Base-by-base conservation (phyloP, 2,329 filamentous ascomycete species). In the Xylariaceae sp. region DNA sequence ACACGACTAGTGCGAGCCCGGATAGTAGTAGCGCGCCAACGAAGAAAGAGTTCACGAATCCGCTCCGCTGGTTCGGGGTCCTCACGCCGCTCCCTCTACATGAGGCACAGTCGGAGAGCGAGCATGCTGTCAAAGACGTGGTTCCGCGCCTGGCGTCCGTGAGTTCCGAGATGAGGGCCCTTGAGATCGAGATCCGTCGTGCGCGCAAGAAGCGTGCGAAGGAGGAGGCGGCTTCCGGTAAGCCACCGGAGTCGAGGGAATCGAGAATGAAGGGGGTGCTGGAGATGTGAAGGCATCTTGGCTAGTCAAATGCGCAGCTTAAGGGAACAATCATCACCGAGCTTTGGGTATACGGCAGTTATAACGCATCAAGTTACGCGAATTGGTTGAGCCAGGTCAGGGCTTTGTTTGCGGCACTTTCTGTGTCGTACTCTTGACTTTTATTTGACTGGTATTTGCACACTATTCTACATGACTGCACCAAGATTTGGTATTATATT, bases 161-260 rank as follows among this genome's bases (percentile, higher is more conserved):
- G n/a, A 77, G 79, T 41, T 77, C 78, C 34, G 80, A 84, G 67
- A 85, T 93, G 81, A 77, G 78, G 11, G 74, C 74, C n/a, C 70
- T 89, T 4, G 88, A 92, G 75, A 84, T 87, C 55, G 82, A 88
- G 65, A 85, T 93, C 56, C 79, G 87, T 44, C 77, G 87, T 59
- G 82, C 80, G 41, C 75, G 79, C 59, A 85, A 86, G 74, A 79
- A 71, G 73, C 74, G 80, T 41, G 76, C 77, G 30, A 84, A 82
- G 70, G 75, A 74, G 1, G 75, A 75, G 61, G 72, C 70, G 2
- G 72, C 71, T 3, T 65, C 64, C 10, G 68, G 69, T 17, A 59
- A 58, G 11, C 60, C 63, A 15, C 51, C 60, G 47, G 56, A 66
- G 55, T 56, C 57, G 18, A 9, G n/a, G 45, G 44, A 47, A 11